phyloP scores from a whole-genome alignment of 176 grass and related monocot species.

The Zoysia japonica region DNA sequence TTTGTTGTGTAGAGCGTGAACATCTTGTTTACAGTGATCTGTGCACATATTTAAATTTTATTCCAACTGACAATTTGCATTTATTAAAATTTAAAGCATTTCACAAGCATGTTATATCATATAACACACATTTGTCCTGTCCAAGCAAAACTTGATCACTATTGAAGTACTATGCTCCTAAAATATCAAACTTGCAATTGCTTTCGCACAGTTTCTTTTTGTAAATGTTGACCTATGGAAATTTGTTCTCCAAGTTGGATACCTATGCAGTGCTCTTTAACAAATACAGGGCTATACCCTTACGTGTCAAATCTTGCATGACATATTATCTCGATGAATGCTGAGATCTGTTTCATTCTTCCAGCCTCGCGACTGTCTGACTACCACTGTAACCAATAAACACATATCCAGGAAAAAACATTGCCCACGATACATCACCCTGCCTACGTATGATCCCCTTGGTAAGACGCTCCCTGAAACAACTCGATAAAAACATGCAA shows the following conservation, averaged over 20 bases:
- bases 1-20: neutral
- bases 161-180: neutral
- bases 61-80: neutral
- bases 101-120: neutral
- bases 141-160: neutral
- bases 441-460: slow-evolving; percentile 67
- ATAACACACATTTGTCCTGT: neutral
- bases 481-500: neutral
- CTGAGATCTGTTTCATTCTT: slow-evolving; percentile 38
- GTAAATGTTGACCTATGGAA: neutral
- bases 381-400: slow-evolving; percentile 29
- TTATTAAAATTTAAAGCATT: slow-evolving; percentile 16
- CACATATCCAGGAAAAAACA: slow-evolving; percentile 28
- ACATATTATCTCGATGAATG: neutral
- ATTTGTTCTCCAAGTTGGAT: neutral
- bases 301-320: slow-evolving; percentile 2
- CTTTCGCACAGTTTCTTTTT: neutral
- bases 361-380: slow-evolving; percentile 80
- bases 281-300: neutral
- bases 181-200: neutral
- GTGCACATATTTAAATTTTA: neutral
- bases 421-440: slow-evolving; percentile 58
- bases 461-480: slow-evolving; percentile 41
- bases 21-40: neutral
- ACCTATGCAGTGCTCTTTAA: neutral